A percentile compares a stretch with the other conserved stretches of the same genome.
Evolutionary conservation across 768 basidiomycete species (phyloP).

Genomic region (Tricholoma flavovirens): DNA sequence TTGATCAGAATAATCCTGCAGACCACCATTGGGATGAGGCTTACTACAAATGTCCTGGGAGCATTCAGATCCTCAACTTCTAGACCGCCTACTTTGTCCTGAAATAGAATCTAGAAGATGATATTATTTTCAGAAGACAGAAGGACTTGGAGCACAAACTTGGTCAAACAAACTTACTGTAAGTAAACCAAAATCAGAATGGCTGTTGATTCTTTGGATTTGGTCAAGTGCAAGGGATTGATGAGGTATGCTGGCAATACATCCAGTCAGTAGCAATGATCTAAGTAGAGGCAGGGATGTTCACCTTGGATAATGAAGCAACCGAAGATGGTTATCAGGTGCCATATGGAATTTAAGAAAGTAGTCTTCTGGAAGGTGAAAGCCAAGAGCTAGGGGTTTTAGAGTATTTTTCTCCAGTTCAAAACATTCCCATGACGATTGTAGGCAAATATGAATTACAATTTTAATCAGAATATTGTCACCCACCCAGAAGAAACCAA

Average conservation of each 20-base stretch:
- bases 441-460: background rate
- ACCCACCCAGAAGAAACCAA: slow-evolving; percentile 44
- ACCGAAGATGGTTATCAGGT: slow-evolving; percentile 42
- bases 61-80: slow-evolving; percentile 52
- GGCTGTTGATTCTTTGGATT: slow-evolving; percentile 40
- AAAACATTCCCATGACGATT: slow-evolving; percentile 33
- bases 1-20: background rate
- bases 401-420: slow-evolving; percentile 38
- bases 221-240: slow-evolving; percentile 28
- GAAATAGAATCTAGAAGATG: slow-evolving; percentile 40
- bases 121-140: background rate
- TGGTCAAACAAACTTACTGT: slow-evolving; percentile 31
- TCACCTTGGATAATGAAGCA: slow-evolving; percentile 49
- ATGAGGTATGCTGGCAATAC: slow-evolving; percentile 24
- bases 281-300: background rate
- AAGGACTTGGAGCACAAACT: background rate
- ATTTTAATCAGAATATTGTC: slow-evolving; percentile 6
- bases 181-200: slow-evolving; percentile 51
- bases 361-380: slow-evolving; percentile 40
- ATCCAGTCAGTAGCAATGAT: background rate
- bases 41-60: slow-evolving; percentile 36
- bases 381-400: slow-evolving; percentile 39
- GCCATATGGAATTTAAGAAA: slow-evolving; percentile 37
- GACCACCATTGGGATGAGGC: background rate
- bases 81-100: slow-evolving; percentile 56